Evolutionary conservation across 176 grass and related monocot species (phyloP).

Genomic region (Oryza longistaminata): DNA sequence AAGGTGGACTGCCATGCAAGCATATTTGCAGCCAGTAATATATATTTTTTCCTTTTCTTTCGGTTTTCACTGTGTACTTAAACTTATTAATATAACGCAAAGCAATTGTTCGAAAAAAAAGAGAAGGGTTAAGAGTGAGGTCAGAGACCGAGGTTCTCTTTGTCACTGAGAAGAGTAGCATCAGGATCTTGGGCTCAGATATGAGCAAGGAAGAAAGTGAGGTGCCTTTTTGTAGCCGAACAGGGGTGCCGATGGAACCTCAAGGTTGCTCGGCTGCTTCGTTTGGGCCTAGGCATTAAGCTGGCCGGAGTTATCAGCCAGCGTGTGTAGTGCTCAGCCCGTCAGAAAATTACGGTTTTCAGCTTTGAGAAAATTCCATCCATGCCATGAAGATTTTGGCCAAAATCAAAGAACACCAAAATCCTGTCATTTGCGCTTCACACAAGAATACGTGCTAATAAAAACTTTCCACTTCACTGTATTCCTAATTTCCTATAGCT

Average conservation of each 20-base stretch:
- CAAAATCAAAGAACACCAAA: too few species aligned
- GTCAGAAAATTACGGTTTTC: not conserved
- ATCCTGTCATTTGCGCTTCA: not conserved
- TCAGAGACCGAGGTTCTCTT: not conserved
- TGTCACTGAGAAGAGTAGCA: not conserved
- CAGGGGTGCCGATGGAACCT: not conserved
- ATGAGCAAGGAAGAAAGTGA: not conserved
- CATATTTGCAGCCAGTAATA: too few species aligned
- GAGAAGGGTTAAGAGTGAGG: not conserved
- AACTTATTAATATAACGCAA: too few species aligned
- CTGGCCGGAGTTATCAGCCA: not conserved
- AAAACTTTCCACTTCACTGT: too few species aligned
- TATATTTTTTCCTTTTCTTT: too few species aligned
- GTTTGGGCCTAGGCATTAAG: not conserved
- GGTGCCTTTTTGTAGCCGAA: not conserved
- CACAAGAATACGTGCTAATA: too few species aligned
- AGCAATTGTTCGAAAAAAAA: too few species aligned
- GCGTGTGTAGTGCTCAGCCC: not conserved
- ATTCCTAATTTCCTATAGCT: too few species aligned
- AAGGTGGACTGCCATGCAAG: too few species aligned
- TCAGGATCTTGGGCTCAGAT: conserved; percentile 7
- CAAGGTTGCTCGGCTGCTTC: not conserved
- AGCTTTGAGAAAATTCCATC: too few species aligned
- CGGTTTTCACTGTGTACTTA: too few species aligned
- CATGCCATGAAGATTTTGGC: too few species aligned